These are phyloP conservation scores for Rhodomyrtus psidioides DNA, from an alignment of 441 rosid species.

Conservation along the genomic window DNA sequence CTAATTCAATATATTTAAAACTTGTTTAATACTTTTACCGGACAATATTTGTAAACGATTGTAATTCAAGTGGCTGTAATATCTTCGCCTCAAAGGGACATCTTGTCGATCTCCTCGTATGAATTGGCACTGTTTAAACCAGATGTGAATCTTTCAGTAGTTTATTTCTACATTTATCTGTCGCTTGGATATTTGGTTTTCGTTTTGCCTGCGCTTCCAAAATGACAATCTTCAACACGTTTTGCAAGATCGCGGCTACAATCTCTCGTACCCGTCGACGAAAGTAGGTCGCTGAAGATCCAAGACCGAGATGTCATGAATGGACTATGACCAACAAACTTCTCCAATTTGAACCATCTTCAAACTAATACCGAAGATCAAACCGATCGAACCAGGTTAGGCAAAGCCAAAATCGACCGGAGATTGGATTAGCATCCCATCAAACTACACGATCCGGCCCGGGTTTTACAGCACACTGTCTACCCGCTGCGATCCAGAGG, in stretches of 20 bases:
- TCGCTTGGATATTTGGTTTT: too few species aligned
- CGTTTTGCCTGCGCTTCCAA: too few species aligned
- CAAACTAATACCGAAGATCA: neutral
- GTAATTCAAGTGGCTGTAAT: neutral
- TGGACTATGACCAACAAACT: neutral
- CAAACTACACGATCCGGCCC: too few species aligned
- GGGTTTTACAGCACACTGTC: too few species aligned
- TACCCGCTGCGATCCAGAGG: too few species aligned
- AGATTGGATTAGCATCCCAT: too few species aligned
- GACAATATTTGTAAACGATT: rapidly evolving
- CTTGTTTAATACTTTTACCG: too few species aligned
- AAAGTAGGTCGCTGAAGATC: neutral
- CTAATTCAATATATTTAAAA: too few species aligned
- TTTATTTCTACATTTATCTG: too few species aligned
- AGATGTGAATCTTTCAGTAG: too few species aligned
- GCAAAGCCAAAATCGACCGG: neutral
- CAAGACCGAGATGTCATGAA: neutral
- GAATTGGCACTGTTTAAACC: neutral
- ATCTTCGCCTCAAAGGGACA: rapidly evolving
- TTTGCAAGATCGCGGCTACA: too few species aligned
- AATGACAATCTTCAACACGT: too few species aligned
- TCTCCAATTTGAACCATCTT: neutral
- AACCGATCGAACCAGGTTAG: neutral
- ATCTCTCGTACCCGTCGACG: neutral
- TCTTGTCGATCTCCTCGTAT: neutral